A percentile compares a stretch with the other conserved stretches of the same genome.
Conservation (phyloP, 2,329 filamentous ascomycete genomes). For the Leptographium wingfieldii region DNA sequence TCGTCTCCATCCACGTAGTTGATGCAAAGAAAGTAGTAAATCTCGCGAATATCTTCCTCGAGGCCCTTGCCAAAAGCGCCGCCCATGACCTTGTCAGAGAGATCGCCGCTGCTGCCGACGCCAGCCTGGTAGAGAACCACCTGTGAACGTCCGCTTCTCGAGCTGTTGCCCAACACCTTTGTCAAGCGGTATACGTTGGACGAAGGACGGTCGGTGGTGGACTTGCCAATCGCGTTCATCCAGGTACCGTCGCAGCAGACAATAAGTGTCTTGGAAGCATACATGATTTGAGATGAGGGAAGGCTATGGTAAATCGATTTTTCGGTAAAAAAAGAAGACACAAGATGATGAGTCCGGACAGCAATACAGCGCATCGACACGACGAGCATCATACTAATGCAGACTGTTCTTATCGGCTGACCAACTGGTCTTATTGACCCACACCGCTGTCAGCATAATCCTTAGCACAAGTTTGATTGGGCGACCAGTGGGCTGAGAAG, state of each 20-base stretch:
- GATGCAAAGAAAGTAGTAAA: constrained; percentile 25
- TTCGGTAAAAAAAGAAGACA: background rate
- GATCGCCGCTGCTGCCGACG: constrained; percentile 18
- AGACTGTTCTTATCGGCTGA: background rate
- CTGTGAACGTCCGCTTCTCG: constrained; percentile 15
- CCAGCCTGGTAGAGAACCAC: constrained; percentile 21
- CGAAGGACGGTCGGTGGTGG: constrained; percentile 3
- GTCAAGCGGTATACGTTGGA: constrained; percentile 10
- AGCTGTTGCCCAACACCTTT: constrained; percentile 4
- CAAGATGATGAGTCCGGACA: background rate
- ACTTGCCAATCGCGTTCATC: constrained; percentile 20
- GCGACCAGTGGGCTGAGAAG: background rate
- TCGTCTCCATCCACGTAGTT: constrained; percentile 25
- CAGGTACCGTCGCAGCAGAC: constrained; percentile 23
- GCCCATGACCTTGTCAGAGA: constrained; percentile 18
- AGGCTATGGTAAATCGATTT: too few relatives aligned
- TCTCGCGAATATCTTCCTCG: constrained; percentile 21
- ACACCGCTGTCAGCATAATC: background rate
- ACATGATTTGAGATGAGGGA: background rate
- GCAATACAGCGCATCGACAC: too few relatives aligned
- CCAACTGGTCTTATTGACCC: background rate
- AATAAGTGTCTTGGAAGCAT: constrained; percentile 10
- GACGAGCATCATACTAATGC: background rate
- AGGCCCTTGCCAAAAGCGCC: constrained; percentile 22
- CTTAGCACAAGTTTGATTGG: background rate